Base-by-base conservation (phyloP, 495 filamentous ascomycete species). In the Xylaria nigripes region DNA sequence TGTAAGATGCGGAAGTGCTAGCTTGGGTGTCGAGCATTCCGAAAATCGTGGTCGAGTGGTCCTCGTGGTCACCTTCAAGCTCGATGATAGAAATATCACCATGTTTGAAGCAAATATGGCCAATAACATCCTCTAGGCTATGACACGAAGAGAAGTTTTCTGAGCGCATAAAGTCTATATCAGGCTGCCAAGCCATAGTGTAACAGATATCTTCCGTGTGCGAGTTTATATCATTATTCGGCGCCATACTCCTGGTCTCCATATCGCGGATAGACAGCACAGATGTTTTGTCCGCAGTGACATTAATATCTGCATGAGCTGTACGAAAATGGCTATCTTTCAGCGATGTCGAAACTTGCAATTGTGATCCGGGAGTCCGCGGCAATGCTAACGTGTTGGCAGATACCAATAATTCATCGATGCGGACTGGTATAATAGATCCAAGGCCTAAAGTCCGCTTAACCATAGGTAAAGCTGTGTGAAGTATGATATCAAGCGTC, bases 401-500 rank as follows among this genome's bases (percentile, higher is more conserved):
- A 6, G 48, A 50, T 50, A 50, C 36, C 3, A 50, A 8, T 5
- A 50, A 15, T 9, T 50, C 48, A 13, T 27, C 13, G 12, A 50
- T 50, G 15, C 19, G 30, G n/a, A 41, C 34, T 24, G 48, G 48
- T n/a, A 50, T 50, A 32, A 50, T 18, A 18, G 48, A 50, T 1
- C 48, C 34, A n/a, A 32, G 18, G 7, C 48, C 48, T 10, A 40
- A 21, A 3, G 13, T 4, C 21, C 8, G 30, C 10, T 41, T 38
- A 5, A 41, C 23, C 16, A 50, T 19, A 13, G 48, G 48, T 10
- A 38, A 48, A 10, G 64, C 60, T 6, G 61, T 40, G 18, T 62
- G 60, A 2, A 62, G 40, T 8, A 56, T 52, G 24, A 29, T 34
- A 19, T 62, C 60, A 5, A 62, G 34, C 6, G 60, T 62, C 13